Percentiles rank a stretch among this genome's conserved stretches.
These are phyloP conservation scores for Xylariaceae sp. DNA, from an alignment of 2,329 filamentous ascomycete genomes.

Conservation along the genomic window DNA sequence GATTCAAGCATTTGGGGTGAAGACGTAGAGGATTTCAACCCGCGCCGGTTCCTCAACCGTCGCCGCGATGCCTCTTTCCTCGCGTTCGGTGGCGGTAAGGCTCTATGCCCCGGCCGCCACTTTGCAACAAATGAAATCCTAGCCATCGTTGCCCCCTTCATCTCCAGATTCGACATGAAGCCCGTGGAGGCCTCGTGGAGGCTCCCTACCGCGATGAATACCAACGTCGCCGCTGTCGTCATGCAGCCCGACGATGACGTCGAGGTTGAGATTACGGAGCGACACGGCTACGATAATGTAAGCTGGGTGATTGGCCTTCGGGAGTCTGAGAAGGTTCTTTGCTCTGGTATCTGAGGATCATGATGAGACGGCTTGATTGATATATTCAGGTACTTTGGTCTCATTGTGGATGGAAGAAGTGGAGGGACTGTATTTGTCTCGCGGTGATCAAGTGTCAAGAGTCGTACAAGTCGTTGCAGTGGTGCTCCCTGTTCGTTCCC, in stretches of 20 bases:
- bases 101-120: slow-evolving; percentile 26
- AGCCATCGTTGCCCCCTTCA: slow-evolving; percentile 22
- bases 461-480: too few relatives aligned
- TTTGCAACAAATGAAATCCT: slow-evolving; percentile 29
- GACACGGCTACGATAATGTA: slow-evolving; percentile 16
- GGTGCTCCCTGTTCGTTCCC: too few relatives aligned
- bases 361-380: slow-evolving; percentile 4
- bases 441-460: too few relatives aligned
- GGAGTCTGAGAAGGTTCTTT: slow-evolving; percentile 19
- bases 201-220: slow-evolving; percentile 24
- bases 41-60: slow-evolving; percentile 23
- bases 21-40: slow-evolving; percentile 21
- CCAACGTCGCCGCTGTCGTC: slow-evolving; percentile 27
- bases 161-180: slow-evolving; percentile 27
- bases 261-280: slow-evolving; percentile 20
- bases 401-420: too few relatives aligned
- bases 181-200: slow-evolving; percentile 21
- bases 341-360: slow-evolving; percentile 17
- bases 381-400: too few relatives aligned
- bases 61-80: slow-evolving; percentile 24
- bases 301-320: slow-evolving; percentile 16
- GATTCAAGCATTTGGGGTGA: slow-evolving; percentile 21
- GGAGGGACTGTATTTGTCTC: too few relatives aligned
- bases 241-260: slow-evolving; percentile 27
- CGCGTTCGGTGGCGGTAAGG: slow-evolving; percentile 27